Evolutionary conservation across 2,329 filamentous ascomycete genomes (phyloP).

Genomic region (Beauveria australis): DNA sequence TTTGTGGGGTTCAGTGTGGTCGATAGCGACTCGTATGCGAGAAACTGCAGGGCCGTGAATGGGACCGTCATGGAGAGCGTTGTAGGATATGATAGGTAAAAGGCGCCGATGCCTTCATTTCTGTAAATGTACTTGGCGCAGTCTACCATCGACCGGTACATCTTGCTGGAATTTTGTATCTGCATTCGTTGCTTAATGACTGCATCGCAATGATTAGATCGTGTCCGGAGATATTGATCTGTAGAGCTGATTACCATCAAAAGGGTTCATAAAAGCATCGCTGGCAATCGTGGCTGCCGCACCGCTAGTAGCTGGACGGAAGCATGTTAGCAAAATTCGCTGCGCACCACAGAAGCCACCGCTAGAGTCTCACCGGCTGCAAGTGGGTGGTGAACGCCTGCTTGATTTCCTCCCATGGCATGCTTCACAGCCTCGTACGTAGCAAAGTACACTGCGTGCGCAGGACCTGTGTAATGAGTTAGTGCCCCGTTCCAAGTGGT

Average conservation of each 20-base stretch:
- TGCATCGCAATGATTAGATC: constrained; percentile 27
- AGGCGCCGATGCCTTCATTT: constrained; percentile 79
- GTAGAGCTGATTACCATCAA: constrained; percentile 65
- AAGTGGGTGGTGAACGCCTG: constrained; percentile 80
- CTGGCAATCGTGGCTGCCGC: constrained; percentile 93
- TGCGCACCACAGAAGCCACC: not conserved
- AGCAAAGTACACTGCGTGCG: constrained; percentile 96
- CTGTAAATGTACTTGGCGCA: constrained; percentile 84
- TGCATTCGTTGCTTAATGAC: constrained; percentile 99
- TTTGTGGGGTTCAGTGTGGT: constrained; percentile 84
- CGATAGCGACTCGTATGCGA: constrained; percentile 94
- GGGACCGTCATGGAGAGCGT: constrained; percentile 98
- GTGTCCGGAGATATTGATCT: not conserved
- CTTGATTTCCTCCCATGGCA: constrained; percentile 83
- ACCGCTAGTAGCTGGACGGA: constrained; percentile 70
- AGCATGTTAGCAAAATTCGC: not conserved
- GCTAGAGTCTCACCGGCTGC: constrained; percentile 62
- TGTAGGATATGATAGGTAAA: constrained; percentile 97
- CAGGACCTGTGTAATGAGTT: constrained; percentile 58
- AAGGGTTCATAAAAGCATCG: constrained; percentile 98
- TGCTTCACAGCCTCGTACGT: constrained; percentile 98
- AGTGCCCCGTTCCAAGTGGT: constrained; percentile 13
- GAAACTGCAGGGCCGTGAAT: constrained; percentile 94
- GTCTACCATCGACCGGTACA: constrained; percentile 77
- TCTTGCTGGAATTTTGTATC: constrained; percentile 80